Evolutionary conservation across 2,329 filamentous ascomycete genomes (phyloP), one percentile per base, ranked within the genome.

Genomic region (Mycosphaerella sp.): DNA sequence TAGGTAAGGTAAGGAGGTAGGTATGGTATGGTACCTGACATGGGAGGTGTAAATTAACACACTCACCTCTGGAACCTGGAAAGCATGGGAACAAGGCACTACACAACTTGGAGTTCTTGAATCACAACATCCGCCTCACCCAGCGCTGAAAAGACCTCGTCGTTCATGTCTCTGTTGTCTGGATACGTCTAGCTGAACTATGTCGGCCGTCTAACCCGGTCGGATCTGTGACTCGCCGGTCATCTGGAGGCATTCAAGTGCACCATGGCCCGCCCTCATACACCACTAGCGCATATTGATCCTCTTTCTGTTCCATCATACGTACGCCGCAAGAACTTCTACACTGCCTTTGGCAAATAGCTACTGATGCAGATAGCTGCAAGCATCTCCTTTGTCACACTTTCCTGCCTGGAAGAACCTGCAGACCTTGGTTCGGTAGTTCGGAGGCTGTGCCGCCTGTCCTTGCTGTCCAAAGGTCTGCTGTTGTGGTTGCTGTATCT

Each of bases 381-480:
- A 69, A 29, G 53, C 58, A 17, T 64, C 64, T 2, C 67, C 67
- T 61, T 81, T 80, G 53, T 73, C 69, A 63, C 79, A 80, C 60
- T 74, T 76, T 10, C 78, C 78, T 55, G 78, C 73, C 36, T 74
- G 69, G 74, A 74, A 81, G 65, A 77, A 81, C 54, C 74, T 73
- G 66, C 79, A 81, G 8, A 73, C 66, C 52, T 65, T 64, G 4
- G 64, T 69, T 61, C 66, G 66, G 59, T 65, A 70, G 23, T 67
- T 63, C 53, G 53, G 51, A 55, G 46, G 41, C 45, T 52, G 55
- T 60, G 57, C 42, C 55, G 65, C 29, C 62, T 59, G 40, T 51
- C 61, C 66, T 12, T 71, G 68, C 6, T 69, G 66, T 54, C 60
- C 65, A 14, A 45, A 67, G 64, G 54, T 56, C 51, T 59, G 62